Base-by-base conservation (phyloP, 345 rosid genomes). In the Fremontodendron californicum region DNA sequence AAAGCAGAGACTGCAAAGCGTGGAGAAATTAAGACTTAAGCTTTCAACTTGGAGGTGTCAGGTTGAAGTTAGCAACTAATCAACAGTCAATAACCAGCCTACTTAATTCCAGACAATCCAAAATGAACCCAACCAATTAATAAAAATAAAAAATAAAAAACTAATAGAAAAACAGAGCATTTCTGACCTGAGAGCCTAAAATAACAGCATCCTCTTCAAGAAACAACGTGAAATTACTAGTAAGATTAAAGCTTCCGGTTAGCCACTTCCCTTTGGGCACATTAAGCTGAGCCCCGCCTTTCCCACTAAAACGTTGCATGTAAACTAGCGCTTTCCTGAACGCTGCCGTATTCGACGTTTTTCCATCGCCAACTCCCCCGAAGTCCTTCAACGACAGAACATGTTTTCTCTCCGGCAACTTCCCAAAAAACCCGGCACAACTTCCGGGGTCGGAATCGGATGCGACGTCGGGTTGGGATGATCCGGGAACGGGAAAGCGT, bases 291-390 rank as follows among this genome's bases (percentile, higher is more conserved):
- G 85, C 81, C 80, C 97, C 96, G 65, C 95, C 98, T 18, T 58
- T 49, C 0, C 69, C 80, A 0, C 78, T 86, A 76, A 88, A 87
- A 65, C 85, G 79, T 39, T 78, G 82, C 85, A 96, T 79, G 83
- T 88, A 81, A 9, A 63, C 64, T 1, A 94, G 82, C 64, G 99
- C 98, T 70, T 73, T 84, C 82, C 90, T 84, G 77, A 94, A 96
- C 84, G 90, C 80, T 35, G 77, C 92, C 15, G 99, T 94, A 70
- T 96, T 94, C 7, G 90, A 91, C 48, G 92, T 89, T 57, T 72
- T 77, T 0, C 98, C 98, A 31, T 96, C 98, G 9, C 97, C 97
- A 9, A 94, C 90, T 2, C 98, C 99, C 2, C 99, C 98, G 81
- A 94, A 96, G 27, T 94, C 94, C 46, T 69, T 75, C 16, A 96